Evolutionary conservation across 495 filamentous ascomycete genomes (phyloP), one percentile per base, ranked within the genome.

Genomic region (Astrothelium macrocarpum): DNA sequence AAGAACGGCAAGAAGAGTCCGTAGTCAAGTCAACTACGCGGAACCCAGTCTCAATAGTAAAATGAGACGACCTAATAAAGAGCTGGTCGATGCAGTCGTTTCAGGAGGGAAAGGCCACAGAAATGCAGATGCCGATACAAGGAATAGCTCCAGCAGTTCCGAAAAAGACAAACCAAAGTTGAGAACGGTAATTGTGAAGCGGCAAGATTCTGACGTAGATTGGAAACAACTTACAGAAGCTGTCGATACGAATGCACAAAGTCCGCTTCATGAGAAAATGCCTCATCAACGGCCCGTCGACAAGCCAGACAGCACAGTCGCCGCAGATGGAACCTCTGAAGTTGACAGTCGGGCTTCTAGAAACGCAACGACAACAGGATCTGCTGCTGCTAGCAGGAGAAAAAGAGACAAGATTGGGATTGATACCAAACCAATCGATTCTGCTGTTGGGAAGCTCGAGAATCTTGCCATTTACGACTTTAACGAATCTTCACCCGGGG

Each of bases 1-100:
- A 7, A 67, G 75, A 26, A 70, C 74, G 9, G 71, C 66, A 1
- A 70, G 75, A 45, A 69, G 75, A 32, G 75, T 70, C 2, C 64
- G 75, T 5, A 59, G 68, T 2, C 66, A 69, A 43, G 75, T 78
- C 39, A 78, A 71, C 70, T 78, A 78, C 59, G 72, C 75, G 29
- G 76, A 78, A 62, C 76, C 76, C 14, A 74, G 62, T 46, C 63
- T 77, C 31, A 67, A 65, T 34, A 65, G 62, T 7, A 78, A 78
- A 59, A 75, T 78, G 72, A 68, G 75, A n/a, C 71, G 75, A 18
- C 73, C 75, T 1, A 62, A 42, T 18, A 74, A 77, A 64, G 65
- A 75, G 42, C 65, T 76, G 36, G 71, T 72, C 14, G 74, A 75
- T 65, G 75, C 75, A 5, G 65, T 78, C 3, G 56, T 49, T 25